Base-by-base conservation (phyloP, 805 yeast species). In the Candida hungchunana region DNA sequence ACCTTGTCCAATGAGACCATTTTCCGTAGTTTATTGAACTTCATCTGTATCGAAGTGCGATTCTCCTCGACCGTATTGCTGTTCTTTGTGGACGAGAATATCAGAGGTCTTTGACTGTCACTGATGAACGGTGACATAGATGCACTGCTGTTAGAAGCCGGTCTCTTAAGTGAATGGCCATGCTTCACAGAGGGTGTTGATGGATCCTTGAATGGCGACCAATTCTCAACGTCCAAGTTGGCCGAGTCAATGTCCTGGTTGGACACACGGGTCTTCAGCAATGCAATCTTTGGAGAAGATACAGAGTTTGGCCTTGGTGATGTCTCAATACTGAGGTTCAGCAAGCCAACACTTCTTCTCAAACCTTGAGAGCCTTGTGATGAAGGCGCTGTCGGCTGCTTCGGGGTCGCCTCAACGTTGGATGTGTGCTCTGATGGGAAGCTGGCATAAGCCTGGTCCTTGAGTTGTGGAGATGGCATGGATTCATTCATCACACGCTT, bases 261-360 rank as follows among this genome's bases (percentile, higher is more conserved):
- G 0, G 49, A 31, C 1, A 39, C 34, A 23, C 43, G 47, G 43
- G 41, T 46, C 46, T 48, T 50, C 26, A 48, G 24, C 19, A 43
- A 30, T 2, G 49, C 33, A 6, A 47, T 29, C 34, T 50, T 51
- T 27, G 59, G 47, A 2, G 58, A 52, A 1, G 52, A 44, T 4
- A 44, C 23, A 2, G 37, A 29, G 11, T 31, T 35, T 7, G 37
- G 28, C 5, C 40, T 42, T 24, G 58, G 62, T 2, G 67, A 53
- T 32, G 56, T 62, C 29, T 67, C 73, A 16, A 72, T 51, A 10
- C 77, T 70, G 32, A 75, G 46, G 37, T 75, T 74, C 42, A 75
- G 49, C 8, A 73, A 56, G 2, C 77, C 78, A 2, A 66, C 71
- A 60, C 78, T 71, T 56, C 80, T 63, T 42, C 77, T 67, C 24